Percentiles rank a stretch among this genome's conserved stretches.
phyloP scores from a whole-genome alignment of 257 asterid genomes.

The Jasminum sambac region DNA sequence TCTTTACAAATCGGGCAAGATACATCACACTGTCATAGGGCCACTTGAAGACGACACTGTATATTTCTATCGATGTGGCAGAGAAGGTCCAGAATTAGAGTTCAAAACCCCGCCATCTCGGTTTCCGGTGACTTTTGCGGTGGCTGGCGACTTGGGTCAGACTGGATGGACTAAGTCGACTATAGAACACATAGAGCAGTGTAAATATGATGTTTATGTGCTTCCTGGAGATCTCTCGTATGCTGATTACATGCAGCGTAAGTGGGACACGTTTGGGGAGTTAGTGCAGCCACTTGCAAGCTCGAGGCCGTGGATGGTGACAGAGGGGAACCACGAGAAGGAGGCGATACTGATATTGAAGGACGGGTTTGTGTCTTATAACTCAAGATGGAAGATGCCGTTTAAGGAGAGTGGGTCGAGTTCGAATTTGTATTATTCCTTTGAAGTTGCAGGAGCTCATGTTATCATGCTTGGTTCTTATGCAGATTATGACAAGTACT shows the following conservation, averaged over 20 bases:
- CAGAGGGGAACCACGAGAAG: constrained; percentile 57
- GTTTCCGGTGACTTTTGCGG: constrained; percentile 47
- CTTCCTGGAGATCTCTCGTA: constrained; percentile 60
- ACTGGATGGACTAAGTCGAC: constrained; percentile 61
- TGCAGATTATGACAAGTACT: constrained; percentile 40
- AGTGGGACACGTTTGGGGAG: constrained; percentile 59
- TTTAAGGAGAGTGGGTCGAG: constrained; percentile 51
- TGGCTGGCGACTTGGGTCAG: constrained; percentile 60
- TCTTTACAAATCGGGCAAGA: constrained; percentile 46
- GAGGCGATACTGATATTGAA: constrained; percentile 36
- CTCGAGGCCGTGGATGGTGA: constrained; percentile 62
- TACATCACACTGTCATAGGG: constrained; percentile 52
- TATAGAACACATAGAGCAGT: constrained; percentile 41
- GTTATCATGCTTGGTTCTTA: constrained; percentile 56
- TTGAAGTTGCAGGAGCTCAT: constrained; percentile 53
- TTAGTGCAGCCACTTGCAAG: constrained; percentile 59
- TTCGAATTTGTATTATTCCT: constrained; percentile 52
- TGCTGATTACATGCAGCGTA: constrained; percentile 47
- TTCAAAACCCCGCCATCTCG: constrained; percentile 50
- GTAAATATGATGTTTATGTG: constrained; percentile 48
- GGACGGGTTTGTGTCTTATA: constrained; percentile 38
- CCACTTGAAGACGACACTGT: constrained; percentile 42
- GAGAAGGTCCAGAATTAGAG: constrained; percentile 43
- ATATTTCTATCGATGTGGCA: constrained; percentile 50
- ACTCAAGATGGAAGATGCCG: constrained; percentile 63